phyloP scores from a whole-genome alignment of 306 rosid genomes.

The Quercus robur region DNA sequence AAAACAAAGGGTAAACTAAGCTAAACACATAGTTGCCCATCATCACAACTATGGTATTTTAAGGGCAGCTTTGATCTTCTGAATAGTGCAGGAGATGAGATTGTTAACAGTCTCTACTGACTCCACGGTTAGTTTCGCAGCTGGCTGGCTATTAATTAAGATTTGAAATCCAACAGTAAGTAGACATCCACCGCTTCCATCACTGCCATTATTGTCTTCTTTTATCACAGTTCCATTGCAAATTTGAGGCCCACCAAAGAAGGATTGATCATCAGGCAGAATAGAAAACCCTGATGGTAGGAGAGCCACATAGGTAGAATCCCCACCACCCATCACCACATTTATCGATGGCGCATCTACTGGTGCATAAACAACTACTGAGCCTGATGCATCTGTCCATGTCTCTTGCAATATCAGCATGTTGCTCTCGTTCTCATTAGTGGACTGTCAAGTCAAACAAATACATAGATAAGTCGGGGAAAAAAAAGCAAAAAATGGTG shows the following conservation, averaged over 20 bases:
- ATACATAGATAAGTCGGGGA: neutral
- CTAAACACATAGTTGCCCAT: neutral
- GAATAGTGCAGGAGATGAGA: constrained; percentile 58
- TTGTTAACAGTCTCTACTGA: constrained; percentile 54
- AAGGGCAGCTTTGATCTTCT: constrained; percentile 67
- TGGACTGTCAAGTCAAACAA: constrained; percentile 32
- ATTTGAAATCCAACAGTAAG: constrained; percentile 77
- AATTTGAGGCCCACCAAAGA: neutral
- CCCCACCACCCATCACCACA: constrained; percentile 58
- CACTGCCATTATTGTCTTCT: neutral
- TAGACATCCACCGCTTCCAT: constrained; percentile 38
- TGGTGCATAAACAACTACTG: constrained; percentile 71
- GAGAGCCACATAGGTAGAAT: constrained; percentile 57
- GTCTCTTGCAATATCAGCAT: constrained; percentile 75
- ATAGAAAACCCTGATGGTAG: constrained; percentile 78
- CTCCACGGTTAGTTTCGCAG: constrained; percentile 56
- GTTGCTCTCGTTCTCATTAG: constrained; percentile 36
- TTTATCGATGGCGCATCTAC: constrained; percentile 50
- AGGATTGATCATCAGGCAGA: constrained; percentile 44
- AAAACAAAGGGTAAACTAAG: neutral
- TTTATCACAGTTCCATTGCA: constrained; percentile 14
- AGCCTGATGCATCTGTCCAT: constrained; percentile 61
- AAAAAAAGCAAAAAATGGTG: no score
- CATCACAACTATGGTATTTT: constrained; percentile 24
- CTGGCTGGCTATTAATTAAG: constrained; percentile 34